phyloP scores from a whole-genome alignment of 2,329 filamentous ascomycete genomes.

The Colletotrichum sojae region DNA sequence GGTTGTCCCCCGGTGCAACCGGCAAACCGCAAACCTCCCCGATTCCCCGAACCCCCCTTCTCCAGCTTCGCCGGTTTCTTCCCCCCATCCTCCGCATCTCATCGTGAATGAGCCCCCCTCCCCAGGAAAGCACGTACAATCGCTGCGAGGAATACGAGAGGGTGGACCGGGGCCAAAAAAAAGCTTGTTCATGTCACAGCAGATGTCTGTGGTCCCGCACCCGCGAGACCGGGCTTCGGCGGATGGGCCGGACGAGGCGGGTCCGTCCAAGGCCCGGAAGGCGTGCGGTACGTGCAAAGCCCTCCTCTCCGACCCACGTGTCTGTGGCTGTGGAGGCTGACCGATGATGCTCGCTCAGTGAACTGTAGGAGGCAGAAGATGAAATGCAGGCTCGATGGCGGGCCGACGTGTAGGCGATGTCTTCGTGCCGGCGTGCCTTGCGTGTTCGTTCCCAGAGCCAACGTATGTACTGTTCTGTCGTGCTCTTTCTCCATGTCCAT shows the following conservation, averaged over 20 bases:
- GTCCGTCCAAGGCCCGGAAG: conserved; percentile 48
- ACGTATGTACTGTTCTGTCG: too few species aligned
- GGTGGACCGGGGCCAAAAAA: conserved; percentile 6
- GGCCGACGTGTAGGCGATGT: conserved; percentile 52
- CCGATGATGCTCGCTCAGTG: conserved; percentile 40
- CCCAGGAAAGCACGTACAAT: background rate
- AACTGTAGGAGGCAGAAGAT: conserved; percentile 52
- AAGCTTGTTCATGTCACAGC: conserved; percentile 8
- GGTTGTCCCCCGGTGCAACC: conserved; percentile 35
- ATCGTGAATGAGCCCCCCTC: too few species aligned
- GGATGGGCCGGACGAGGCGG: conserved; percentile 26
- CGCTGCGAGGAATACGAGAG: background rate
- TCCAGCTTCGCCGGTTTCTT: conserved; percentile 12
- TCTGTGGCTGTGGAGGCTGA: conserved; percentile 23
- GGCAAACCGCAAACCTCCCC: conserved; percentile 27
- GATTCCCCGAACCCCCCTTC: conserved; percentile 24
- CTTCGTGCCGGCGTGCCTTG: conserved; percentile 53
- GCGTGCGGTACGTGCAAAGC: conserved; percentile 46
- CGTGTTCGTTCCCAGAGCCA: conserved; percentile 57
- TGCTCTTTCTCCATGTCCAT: too few species aligned
- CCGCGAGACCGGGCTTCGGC: conserved; percentile 14
- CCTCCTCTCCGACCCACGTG: background rate
- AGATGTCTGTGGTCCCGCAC: background rate
- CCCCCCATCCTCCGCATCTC: too few species aligned
- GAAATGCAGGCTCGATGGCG: conserved; percentile 54